Evolutionary conservation across 306 rosid species (phyloP).

Genomic region (Vachellia collinsii): DNA sequence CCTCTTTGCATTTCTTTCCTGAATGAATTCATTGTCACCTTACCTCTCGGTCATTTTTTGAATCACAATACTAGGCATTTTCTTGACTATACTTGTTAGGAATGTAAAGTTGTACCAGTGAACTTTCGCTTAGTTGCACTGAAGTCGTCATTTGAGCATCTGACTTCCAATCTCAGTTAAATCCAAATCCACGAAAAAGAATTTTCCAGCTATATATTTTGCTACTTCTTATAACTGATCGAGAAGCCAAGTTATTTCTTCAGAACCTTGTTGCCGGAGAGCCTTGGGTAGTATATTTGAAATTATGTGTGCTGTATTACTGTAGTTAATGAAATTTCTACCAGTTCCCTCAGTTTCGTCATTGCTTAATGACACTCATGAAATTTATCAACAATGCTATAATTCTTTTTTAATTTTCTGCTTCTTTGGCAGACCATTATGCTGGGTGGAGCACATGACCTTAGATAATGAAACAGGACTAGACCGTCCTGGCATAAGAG

Average conservation of each 20-base stretch:
- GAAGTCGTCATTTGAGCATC: not conserved
- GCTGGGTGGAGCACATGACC: slow-evolving; percentile 15
- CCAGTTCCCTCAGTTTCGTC: not conserved
- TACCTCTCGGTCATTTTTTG: not conserved
- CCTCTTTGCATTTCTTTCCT: not conserved
- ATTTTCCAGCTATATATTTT: not conserved
- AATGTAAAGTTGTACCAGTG: not conserved
- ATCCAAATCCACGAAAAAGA: not conserved
- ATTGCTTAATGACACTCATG: not conserved
- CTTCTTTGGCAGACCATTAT: not conserved
- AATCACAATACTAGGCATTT: not conserved
- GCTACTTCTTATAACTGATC: not conserved
- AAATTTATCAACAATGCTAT: not conserved
- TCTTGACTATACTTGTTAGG: not conserved
- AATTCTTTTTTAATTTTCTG: not conserved
- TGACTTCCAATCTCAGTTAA: not conserved
- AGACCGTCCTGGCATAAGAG: slow-evolving; percentile 11
- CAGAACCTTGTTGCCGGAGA: not conserved
- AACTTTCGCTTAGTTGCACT: not conserved
- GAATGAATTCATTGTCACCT: not conserved
- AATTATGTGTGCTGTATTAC: not conserved
- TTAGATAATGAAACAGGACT: slow-evolving; percentile 13
- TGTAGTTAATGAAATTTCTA: not conserved
- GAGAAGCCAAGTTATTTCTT: not conserved
- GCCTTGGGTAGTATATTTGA: not conserved